phyloP scores from a whole-genome alignment of 805 yeast genomes.

The Lachancea fermentati region DNA sequence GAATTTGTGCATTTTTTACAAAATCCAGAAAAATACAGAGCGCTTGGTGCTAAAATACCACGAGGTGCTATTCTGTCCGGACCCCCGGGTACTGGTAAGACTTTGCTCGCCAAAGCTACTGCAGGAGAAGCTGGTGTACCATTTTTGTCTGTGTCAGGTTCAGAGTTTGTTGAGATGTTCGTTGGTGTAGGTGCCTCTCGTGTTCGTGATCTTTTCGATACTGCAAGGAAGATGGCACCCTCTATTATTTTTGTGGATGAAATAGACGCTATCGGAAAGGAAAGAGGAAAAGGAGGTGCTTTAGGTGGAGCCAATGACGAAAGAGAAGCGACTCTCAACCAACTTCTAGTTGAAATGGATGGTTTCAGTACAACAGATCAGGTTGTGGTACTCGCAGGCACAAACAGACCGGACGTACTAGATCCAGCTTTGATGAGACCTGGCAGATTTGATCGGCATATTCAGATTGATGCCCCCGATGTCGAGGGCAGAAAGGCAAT shows the following conservation, averaged over 20 bases:
- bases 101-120: slow-evolving; percentile 93
- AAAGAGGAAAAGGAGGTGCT: slow-evolving; percentile 68
- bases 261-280: slow-evolving; percentile 98
- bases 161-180: slow-evolving; percentile 97
- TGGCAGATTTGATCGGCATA: slow-evolving; percentile 95
- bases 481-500: slow-evolving; percentile 92
- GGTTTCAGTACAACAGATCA: slow-evolving; percentile 90
- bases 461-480: slow-evolving; percentile 88
- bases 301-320: slow-evolving; percentile 85
- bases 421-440: slow-evolving; percentile 94
- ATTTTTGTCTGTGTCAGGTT: slow-evolving; percentile 90
- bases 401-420: slow-evolving; percentile 89
- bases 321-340: slow-evolving; percentile 93
- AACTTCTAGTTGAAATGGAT: slow-evolving; percentile 96
- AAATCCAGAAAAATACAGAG: slow-evolving; percentile 84
- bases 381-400: slow-evolving; percentile 95
- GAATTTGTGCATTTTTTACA: slow-evolving; percentile 93
- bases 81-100: slow-evolving; percentile 99
- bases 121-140: slow-evolving; percentile 99
- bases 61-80: slow-evolving; percentile 97
- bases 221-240: slow-evolving; percentile 93
- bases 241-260: slow-evolving; percentile 96
- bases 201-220: slow-evolving; percentile 89
- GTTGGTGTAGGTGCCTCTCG: slow-evolving; percentile 99
- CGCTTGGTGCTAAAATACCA: slow-evolving; percentile 94